phyloP scores from a whole-genome alignment of 805 yeast genomes.

The Kodamaea sagamina region DNA sequence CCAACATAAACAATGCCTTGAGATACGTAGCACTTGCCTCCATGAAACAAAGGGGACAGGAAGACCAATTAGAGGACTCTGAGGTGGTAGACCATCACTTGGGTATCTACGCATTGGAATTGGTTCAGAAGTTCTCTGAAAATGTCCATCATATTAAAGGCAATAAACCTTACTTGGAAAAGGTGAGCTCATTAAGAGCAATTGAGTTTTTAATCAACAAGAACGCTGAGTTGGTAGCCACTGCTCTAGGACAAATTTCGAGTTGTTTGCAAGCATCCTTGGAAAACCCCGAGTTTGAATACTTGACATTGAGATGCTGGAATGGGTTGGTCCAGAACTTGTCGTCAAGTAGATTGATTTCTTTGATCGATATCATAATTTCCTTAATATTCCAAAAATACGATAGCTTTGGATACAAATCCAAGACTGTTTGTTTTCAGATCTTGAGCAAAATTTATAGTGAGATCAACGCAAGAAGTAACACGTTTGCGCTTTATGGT shows the following conservation, averaged over 20 bases:
- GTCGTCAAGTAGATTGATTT: constrained; percentile 55
- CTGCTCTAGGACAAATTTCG: constrained; percentile 79
- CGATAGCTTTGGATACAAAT: constrained; percentile 48
- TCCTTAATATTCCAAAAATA: constrained; percentile 75
- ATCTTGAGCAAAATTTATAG: constrained; percentile 44
- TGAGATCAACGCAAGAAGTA: constrained; percentile 34
- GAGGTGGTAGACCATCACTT: constrained; percentile 28
- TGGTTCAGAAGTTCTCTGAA: constrained; percentile 78
- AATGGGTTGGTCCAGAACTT: constrained; percentile 58
- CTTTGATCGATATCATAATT: constrained; percentile 71
- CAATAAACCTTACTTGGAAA: constrained; percentile 62
- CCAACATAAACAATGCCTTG: constrained; percentile 45
- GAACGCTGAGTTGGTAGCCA: constrained; percentile 52
- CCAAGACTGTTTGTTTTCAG: constrained; percentile 52
- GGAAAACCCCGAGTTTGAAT: constrained; percentile 60
- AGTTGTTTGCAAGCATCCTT: constrained; percentile 82
- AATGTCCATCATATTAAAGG: constrained; percentile 66
- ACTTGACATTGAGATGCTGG: constrained; percentile 69
- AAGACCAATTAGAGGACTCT: constrained; percentile 15
- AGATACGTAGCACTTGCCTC: constrained; percentile 33
- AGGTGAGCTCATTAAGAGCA: constrained; percentile 70
- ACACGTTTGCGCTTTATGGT: constrained; percentile 51
- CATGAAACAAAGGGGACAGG: constrained; percentile 19
- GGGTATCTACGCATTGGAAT: constrained; percentile 53
- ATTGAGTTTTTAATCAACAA: constrained; percentile 63